A percentile compares a stretch with the other conserved stretches of the same genome.
These are phyloP conservation scores for Hymenoscyphus fructigenus DNA, from an alignment of 2,329 filamentous ascomycete genomes.

Conservation along the genomic window DNA sequence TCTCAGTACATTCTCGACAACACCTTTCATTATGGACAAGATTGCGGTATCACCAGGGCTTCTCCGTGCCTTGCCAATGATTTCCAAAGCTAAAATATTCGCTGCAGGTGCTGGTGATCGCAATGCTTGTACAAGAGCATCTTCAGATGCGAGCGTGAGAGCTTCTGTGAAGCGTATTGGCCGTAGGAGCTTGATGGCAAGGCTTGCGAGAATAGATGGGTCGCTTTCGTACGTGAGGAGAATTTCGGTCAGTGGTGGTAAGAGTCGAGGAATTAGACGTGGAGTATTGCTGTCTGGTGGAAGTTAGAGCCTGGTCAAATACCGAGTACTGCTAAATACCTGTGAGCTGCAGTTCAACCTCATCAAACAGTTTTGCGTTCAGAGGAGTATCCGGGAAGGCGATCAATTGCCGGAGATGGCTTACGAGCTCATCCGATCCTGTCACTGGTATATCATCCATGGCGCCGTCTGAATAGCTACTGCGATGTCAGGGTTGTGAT, in stretches of 20 bases:
- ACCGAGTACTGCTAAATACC: constrained; percentile 38
- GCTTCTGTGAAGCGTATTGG: constrained; percentile 53
- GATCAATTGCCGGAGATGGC: constrained; percentile 53
- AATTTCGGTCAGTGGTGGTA: constrained; percentile 53
- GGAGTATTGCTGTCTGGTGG: constrained; percentile 51
- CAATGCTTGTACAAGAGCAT: constrained; percentile 52
- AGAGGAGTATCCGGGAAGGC: constrained; percentile 44
- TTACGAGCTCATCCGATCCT: constrained; percentile 53
- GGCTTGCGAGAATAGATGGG: constrained; percentile 49
- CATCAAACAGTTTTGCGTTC: constrained; percentile 54
- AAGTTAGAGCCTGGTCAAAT: constrained; percentile 13
- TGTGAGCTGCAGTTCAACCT: constrained; percentile 58
- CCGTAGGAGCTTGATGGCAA: constrained; percentile 56
- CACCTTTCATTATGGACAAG: constrained; percentile 48
- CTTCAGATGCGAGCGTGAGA: constrained; percentile 51
- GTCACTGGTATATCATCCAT: constrained; percentile 48
- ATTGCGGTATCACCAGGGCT: constrained; percentile 50
- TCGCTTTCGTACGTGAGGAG: constrained; percentile 52
- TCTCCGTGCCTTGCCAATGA: constrained; percentile 55
- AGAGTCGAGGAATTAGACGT: constrained; percentile 51
- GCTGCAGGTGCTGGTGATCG: constrained; percentile 54
- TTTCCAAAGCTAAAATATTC: constrained; percentile 56
- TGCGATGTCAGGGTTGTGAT: background rate
- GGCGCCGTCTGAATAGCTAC: background rate
- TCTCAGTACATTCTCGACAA: constrained; percentile 49